Conservation (phyloP, 2,329 filamentous ascomycete genomes). For the Trichoderma hamatum region DNA sequence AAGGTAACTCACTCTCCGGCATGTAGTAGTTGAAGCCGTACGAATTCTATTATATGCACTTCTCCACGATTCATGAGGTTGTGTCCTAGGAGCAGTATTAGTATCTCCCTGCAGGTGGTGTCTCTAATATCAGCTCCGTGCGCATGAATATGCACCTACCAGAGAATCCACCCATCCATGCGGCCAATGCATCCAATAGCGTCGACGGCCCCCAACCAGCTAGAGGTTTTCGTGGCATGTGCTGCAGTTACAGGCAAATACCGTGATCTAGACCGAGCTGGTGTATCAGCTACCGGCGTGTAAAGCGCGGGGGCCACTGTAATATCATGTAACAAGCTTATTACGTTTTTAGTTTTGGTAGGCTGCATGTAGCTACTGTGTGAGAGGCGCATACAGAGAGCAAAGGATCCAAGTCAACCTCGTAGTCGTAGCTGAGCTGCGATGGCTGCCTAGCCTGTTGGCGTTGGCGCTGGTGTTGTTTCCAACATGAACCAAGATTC, state of each 20-base stretch:
- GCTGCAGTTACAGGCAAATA: neutral
- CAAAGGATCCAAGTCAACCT: neutral
- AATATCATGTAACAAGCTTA: neutral
- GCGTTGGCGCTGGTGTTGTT: neutral
- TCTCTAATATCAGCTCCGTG: constrained; percentile 6
- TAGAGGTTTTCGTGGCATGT: neutral
- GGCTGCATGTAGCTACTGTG: neutral
- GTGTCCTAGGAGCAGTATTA: neutral
- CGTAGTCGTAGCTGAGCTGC: neutral
- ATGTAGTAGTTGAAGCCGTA: neutral
- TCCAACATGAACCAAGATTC: neutral
- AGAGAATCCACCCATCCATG: constrained; percentile 15
- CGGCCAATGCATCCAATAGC: neutral
- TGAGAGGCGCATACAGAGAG: neutral
- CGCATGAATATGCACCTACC: neutral
- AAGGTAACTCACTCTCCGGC: neutral
- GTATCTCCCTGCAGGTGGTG: neutral
- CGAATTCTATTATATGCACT: neutral
- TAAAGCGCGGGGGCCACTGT: neutral
- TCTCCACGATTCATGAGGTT: neutral
- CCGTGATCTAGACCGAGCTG: neutral
- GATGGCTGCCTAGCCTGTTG: constrained; percentile 5
- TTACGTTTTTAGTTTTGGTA: neutral
- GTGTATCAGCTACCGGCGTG: neutral
- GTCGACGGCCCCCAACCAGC: neutral